phyloP scores from a whole-genome alignment of 305 asterid species.

The Fraxinus albicans region DNA sequence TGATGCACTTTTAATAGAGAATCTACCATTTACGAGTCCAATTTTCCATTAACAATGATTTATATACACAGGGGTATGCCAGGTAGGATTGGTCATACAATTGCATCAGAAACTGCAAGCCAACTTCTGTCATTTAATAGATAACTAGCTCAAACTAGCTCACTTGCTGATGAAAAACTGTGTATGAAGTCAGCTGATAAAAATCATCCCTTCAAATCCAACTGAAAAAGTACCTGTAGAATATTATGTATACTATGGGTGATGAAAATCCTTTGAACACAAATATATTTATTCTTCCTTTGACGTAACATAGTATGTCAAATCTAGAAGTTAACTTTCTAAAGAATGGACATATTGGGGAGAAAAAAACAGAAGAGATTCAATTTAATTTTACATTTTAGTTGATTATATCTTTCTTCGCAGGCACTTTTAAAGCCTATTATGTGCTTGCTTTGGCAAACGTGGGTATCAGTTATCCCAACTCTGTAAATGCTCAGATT shows the following conservation, averaged over 20 bases:
- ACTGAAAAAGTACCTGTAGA: too few relatives aligned
- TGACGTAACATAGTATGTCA: too few relatives aligned
- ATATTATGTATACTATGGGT: too few relatives aligned
- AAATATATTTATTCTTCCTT: too few relatives aligned
- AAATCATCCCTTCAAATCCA: too few relatives aligned
- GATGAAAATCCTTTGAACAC: too few relatives aligned
- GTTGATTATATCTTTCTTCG: neutral
- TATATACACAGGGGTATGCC: neutral
- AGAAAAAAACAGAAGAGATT: too few relatives aligned
- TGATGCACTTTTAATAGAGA: neutral
- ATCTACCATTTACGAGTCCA: neutral
- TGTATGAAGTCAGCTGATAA: neutral
- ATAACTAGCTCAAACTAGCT: neutral
- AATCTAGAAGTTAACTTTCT: too few relatives aligned
- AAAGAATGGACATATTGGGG: too few relatives aligned
- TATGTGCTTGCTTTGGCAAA: slow-evolving; percentile 99
- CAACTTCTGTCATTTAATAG: neutral
- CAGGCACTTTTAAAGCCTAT: slow-evolving; percentile 8
- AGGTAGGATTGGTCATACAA: neutral
- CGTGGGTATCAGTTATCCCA: slow-evolving; percentile 96
- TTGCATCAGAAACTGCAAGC: neutral
- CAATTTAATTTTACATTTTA: too few relatives aligned
- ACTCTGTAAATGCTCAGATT: slow-evolving; percentile 55
- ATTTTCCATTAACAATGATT: neutral
- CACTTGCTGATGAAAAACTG: neutral